Percentiles rank a stretch among this genome's conserved stretches.
Evolutionary conservation across 1,139 yeast genomes (phyloP).

Genomic region (Saccharomyces pastorianus): DNA sequence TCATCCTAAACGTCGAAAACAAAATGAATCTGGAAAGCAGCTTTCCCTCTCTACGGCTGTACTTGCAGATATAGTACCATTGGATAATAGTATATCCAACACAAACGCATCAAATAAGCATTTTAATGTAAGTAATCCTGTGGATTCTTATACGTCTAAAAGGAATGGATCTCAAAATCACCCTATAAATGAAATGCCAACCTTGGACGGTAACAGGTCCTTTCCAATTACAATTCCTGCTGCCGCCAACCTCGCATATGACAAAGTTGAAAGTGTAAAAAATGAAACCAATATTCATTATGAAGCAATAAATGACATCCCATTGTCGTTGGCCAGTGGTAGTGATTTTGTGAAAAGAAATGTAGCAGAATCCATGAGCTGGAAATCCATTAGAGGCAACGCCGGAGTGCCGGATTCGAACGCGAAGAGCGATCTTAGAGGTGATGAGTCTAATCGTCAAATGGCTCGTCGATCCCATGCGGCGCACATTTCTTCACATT

Average conservation of each 20-base stretch:
- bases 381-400: not conserved
- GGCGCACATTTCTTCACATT: not conserved
- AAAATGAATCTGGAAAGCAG: not conserved
- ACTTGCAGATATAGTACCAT: not conserved
- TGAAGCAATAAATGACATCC: not conserved
- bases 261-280: not conserved
- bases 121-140: not conserved
- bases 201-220: not conserved
- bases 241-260: not conserved
- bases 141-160: not conserved
- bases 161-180: not conserved
- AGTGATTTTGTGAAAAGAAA: not conserved
- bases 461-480: not conserved
- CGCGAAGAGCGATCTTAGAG: not conserved
- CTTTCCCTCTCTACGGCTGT: not conserved
- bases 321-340: not conserved
- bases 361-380: not conserved
- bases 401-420: not conserved
- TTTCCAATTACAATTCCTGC: not conserved
- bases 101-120: not conserved
- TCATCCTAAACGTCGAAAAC: not conserved
- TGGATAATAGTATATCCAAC: not conserved
- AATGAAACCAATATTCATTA: not conserved
- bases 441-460: not conserved
- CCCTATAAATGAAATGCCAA: not conserved